A percentile compares a stretch with the other conserved stretches of the same genome.
These are phyloP conservation scores for Rubroshorea leprosula DNA, from an alignment of 345 rosid species.

Conservation along the genomic window DNA sequence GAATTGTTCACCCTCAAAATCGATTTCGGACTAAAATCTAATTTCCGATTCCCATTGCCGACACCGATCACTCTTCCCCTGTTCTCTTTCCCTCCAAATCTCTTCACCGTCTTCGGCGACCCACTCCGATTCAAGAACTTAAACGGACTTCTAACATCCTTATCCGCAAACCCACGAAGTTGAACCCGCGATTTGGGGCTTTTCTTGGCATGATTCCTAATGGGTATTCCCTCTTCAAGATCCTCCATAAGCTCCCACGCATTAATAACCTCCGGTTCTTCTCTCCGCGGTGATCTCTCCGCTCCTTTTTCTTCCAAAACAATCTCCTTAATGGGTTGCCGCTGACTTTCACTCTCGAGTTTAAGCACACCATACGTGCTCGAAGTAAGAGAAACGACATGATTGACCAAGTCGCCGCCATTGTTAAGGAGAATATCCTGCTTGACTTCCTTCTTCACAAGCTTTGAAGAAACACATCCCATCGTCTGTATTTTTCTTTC, in stretches of 20 bases:
- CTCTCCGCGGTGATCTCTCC: slow-evolving; percentile 33
- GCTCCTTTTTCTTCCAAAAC: slow-evolving; percentile 23
- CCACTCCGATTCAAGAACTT: slow-evolving; percentile 45
- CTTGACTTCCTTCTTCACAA: slow-evolving; percentile 41
- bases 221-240: slow-evolving; percentile 61
- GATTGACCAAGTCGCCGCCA: slow-evolving; percentile 43
- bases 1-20: slow-evolving; percentile 31
- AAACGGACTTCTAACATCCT: slow-evolving; percentile 53
- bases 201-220: slow-evolving; percentile 23
- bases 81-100: slow-evolving; percentile 68
- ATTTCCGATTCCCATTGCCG: slow-evolving; percentile 8
- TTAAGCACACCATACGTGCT: slow-evolving; percentile 74
- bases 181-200: slow-evolving; percentile 48
- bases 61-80: slow-evolving; percentile 29
- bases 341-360: slow-evolving; percentile 33
- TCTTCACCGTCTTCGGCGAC: slow-evolving; percentile 64
- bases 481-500: slow-evolving; percentile 27
- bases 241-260: slow-evolving; percentile 84
- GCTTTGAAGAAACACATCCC: slow-evolving; percentile 93
- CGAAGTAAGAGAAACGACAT: slow-evolving; percentile 88
- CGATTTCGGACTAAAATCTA: slow-evolving; percentile 48
- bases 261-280: slow-evolving; percentile 57
- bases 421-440: slow-evolving; percentile 49
- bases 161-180: slow-evolving; percentile 32
- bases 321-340: slow-evolving; percentile 23